Evolutionary conservation across 805 yeast species (phyloP), one percentile per base, ranked within the genome.

Genomic region (Candida gorgasii): DNA sequence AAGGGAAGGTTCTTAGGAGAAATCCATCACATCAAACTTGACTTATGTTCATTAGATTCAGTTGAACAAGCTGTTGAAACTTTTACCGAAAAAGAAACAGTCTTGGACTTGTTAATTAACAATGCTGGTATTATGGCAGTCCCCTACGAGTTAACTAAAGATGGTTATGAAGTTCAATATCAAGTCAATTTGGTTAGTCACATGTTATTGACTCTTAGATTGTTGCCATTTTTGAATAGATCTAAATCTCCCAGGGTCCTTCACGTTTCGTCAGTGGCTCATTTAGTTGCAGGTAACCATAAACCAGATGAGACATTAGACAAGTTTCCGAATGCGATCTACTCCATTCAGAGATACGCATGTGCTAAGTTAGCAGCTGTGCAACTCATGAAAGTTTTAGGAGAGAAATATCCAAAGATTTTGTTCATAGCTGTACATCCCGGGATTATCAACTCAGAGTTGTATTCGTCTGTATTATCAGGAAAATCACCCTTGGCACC

Each of bases 11-110:
- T 45, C 32, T 49, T 76, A 16, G 89, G 90, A 0, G 73, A 73
- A 39, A 58, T 85, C 15, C 63, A 68, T 41, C 76, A 65, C 46
- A 48, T 84, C 9, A 76, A 79, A 40, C 52, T 80, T 42, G 90
- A 86, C 58, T 63, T 86, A 43, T 52, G 76, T 18, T 76, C 55
- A 45, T 48, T 65, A 13, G 39, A 43, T 6, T 51, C 62, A 1
- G 59, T 64, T n/a, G 57, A 44, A 8, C 42, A 37, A 7, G 67
- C 65, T 1, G 69, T 62, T 5, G 46, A 51, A 2, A 50, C 45
- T 7, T 62, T 68, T 36, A 23, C 34, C 9, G 26, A 39, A 12
- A 45, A 48, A 8, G 75, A 68, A 45, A 36, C 48, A 1, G 48
- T 51, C 18, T 48, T 69, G 22, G 62, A 69, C 37, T 39, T 67